Conservation (phyloP, 805 yeast genomes). For the Saturnispora saitoi region DNA sequence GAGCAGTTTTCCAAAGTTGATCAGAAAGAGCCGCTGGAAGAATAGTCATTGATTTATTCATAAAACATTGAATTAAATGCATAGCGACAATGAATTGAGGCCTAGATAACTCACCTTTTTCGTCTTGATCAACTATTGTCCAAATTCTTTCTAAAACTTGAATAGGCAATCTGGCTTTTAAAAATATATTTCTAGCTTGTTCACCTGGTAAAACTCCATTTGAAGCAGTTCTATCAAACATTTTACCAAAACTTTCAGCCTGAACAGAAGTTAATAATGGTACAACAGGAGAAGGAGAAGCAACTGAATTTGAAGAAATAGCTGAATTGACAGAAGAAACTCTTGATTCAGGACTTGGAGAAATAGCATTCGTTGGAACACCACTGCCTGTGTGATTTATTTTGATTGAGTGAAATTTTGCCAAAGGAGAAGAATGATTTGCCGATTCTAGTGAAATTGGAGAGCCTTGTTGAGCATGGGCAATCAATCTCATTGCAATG, state of each 20-base stretch:
- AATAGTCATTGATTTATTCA: constrained; percentile 51
- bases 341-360: constrained; percentile 22
- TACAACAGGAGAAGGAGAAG: constrained; percentile 26
- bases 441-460: constrained; percentile 46
- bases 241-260: constrained; percentile 52
- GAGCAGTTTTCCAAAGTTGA: constrained; percentile 28
- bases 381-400: constrained; percentile 31
- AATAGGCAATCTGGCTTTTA: constrained; percentile 81
- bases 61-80: constrained; percentile 82
- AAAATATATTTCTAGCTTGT: constrained; percentile 77
- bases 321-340: constrained; percentile 28
- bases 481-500: constrained; percentile 81
- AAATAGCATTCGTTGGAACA: constrained; percentile 2
- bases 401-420: constrained; percentile 41
- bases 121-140: constrained; percentile 74
- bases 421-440: constrained; percentile 50
- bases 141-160: constrained; percentile 77
- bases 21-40: constrained; percentile 28
- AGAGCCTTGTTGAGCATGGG: constrained; percentile 73
- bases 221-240: constrained; percentile 64
- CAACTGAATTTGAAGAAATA: constrained; percentile 23
- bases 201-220: constrained; percentile 54
- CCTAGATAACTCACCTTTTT: constrained; percentile 62
- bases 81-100: constrained; percentile 84
- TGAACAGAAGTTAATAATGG: constrained; percentile 52